phyloP scores from a whole-genome alignment of 179 eudicot genomes.

The Vitellaria paradoxa region DNA sequence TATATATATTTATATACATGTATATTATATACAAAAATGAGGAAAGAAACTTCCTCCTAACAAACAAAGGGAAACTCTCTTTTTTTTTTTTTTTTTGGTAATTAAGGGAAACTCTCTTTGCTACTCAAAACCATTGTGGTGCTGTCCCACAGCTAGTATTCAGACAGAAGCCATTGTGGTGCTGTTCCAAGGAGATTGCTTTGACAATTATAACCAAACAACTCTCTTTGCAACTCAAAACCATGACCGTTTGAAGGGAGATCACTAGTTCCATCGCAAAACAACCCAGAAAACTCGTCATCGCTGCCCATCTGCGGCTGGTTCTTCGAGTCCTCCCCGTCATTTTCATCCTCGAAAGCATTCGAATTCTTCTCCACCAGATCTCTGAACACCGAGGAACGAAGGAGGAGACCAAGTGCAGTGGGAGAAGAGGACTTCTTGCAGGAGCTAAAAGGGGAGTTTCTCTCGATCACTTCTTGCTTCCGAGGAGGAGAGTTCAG shows the following conservation, averaged over 20 bases:
- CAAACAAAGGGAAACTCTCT: too few species aligned
- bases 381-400: conserved; percentile 36
- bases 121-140: too few species aligned
- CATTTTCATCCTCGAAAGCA: conserved; percentile 22
- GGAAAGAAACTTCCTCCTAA: too few species aligned
- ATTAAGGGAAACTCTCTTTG: too few species aligned
- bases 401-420: conserved; percentile 40
- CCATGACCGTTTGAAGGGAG: conserved; percentile 24
- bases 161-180: too few species aligned
- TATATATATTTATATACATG: too few species aligned
- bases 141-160: too few species aligned
- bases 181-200: background rate
- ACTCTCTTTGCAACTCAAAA: conserved; percentile 18
- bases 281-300: conserved; percentile 18
- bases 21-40: too few species aligned
- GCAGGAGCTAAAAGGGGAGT: conserved; percentile 17
- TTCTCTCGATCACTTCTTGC: conserved; percentile 20
- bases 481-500: conserved; percentile 16
- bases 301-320: conserved; percentile 17
- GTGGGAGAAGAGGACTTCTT: conserved; percentile 34
- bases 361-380: conserved; percentile 41
- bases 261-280: conserved; percentile 21
- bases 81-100: too few species aligned
- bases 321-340: conserved; percentile 18
- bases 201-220: background rate